Base-by-base conservation (phyloP, 345 rosid genomes). In the Draba incana region DNA sequence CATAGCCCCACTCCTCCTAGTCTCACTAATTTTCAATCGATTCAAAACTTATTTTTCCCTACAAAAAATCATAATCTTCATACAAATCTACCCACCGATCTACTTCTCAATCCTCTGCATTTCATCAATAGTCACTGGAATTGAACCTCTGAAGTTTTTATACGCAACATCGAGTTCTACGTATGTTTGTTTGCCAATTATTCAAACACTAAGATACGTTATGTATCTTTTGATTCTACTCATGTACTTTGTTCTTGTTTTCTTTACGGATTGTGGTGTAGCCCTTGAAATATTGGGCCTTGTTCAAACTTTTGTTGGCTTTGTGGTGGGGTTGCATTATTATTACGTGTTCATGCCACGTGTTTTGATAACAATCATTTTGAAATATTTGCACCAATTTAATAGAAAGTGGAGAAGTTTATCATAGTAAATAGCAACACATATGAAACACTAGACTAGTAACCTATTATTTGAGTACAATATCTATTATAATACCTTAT, bases 11-110 rank as follows among this genome's bases (percentile, higher is more conserved):
- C 73, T 95, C 0, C 71, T 95, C 48, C 55, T 95, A 2, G 99
- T 95, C 48, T 92, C 93, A 7, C 86, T 95, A 65, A 62, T 92
- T 39, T 69, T 92, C 75, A 87, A 83, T 76, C 80, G 79, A 30
- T 80, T 95, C 85, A 89, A 89, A 82, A 84, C 96, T 7, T 92
- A 88, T 11, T 92, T 95, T 76, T 95, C 98, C 1, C 81, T 95
- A 50, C 99, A 95, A 46, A 89, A 88, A 35, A 50, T 89, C 76
- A 64, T 92, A 24, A 85, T 91, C 64, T 95, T 86, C 76, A 78
- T 89, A 82, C 98, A 95, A 77, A 82, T 86, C 43, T 94, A 95
- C 77, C 98, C 92, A 77, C 81, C 94, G 2, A 92, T 95, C 70
- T 95, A 95, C 84, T 92, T 89, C 94, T 62, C 94, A 1, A 95